phyloP scores from a whole-genome alignment of 495 filamentous ascomycete genomes.

The Trichoderma erinaceum region DNA sequence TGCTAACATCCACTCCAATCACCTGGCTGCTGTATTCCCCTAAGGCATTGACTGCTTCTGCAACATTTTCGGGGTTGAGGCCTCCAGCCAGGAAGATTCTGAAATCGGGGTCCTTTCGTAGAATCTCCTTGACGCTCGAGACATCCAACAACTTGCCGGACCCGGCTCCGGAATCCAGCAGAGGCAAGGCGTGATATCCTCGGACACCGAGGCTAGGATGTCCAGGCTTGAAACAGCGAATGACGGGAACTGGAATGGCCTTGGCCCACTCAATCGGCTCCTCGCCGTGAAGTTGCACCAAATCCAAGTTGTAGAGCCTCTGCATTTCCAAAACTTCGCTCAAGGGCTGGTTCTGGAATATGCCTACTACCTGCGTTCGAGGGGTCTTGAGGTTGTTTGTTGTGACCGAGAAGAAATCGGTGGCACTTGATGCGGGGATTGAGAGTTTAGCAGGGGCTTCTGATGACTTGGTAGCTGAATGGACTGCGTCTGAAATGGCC shows the following conservation, averaged over 20 bases:
- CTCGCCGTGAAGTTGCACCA: slow-evolving; percentile 85
- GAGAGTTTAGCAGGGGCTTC: slow-evolving; percentile 29
- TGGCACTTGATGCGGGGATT: slow-evolving; percentile 25
- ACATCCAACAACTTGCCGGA: slow-evolving; percentile 72
- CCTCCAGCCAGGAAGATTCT: slow-evolving; percentile 79
- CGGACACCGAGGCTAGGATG: slow-evolving; percentile 63
- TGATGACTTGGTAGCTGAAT: slow-evolving; percentile 26
- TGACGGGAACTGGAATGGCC: slow-evolving; percentile 82
- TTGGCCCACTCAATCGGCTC: slow-evolving; percentile 90
- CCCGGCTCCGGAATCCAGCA: slow-evolving; percentile 81
- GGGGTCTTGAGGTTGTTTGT: slow-evolving; percentile 29
- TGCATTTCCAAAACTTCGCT: slow-evolving; percentile 72
- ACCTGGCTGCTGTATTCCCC: slow-evolving; percentile 53
- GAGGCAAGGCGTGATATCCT: slow-evolving; percentile 75
- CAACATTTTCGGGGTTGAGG: slow-evolving; percentile 68
- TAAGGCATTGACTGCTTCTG: slow-evolving; percentile 50
- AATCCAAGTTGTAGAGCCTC: slow-evolving; percentile 69
- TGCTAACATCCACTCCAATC: slow-evolving; percentile 85
- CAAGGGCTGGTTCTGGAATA: slow-evolving; percentile 88
- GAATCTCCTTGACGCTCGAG: slow-evolving; percentile 51
- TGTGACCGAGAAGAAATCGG: slow-evolving; percentile 41
- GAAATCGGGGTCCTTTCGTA: slow-evolving; percentile 55
- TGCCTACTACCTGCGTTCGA: slow-evolving; percentile 79
- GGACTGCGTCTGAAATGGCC: slow-evolving; percentile 72
- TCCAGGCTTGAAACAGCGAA: slow-evolving; percentile 69